These are phyloP conservation scores for Cicer yamashitae DNA, from an alignment of 306 rosid species.

Conservation along the genomic window DNA sequence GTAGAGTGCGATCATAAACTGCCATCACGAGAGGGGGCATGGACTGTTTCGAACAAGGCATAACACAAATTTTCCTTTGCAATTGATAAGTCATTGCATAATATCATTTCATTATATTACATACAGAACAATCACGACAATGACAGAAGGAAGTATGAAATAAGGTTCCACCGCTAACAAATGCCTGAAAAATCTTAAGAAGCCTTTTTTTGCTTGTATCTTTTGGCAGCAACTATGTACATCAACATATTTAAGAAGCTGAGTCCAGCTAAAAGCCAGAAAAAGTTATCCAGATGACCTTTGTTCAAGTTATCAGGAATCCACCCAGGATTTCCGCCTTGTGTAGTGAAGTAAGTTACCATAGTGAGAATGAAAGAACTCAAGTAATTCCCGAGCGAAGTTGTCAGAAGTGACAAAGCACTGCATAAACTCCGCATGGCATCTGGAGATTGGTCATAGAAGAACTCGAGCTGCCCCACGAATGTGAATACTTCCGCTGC, in stretches of 20 bases:
- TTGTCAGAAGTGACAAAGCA: conserved; percentile 85
- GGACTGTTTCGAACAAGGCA: conserved; percentile 4
- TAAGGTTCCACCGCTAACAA: no score
- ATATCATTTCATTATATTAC: conserved; percentile 26
- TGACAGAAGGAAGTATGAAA: conserved; percentile 4
- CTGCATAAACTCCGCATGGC: conserved; percentile 97
- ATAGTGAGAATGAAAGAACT: conserved; percentile 83
- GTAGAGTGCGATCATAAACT: neutral
- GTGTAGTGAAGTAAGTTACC: conserved; percentile 79
- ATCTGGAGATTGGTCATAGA: conserved; percentile 95
- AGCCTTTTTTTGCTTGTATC: conserved; percentile 79
- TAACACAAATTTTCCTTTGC: conserved; percentile 16
- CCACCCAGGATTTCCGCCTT: conserved; percentile 75
- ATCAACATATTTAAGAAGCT: conserved; percentile 75
- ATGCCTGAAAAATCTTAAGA: conserved; percentile 51
- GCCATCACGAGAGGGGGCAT: conserved; percentile 9
- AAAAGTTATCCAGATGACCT: conserved; percentile 84
- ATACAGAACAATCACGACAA: conserved; percentile 11
- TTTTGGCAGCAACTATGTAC: conserved; percentile 64
- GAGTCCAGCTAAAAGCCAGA: conserved; percentile 91
- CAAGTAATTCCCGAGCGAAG: conserved; percentile 78
- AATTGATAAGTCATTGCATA: conserved; percentile 18
- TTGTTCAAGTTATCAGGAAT: conserved; percentile 82
- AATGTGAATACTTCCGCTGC: conserved; percentile 88
- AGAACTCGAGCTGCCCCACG: conserved; percentile 92